A percentile compares a stretch with the other conserved stretches of the same genome.
Conservation (phyloP, 2,329 filamentous ascomycete species). For the Macrophomina phaseolina region DNA sequence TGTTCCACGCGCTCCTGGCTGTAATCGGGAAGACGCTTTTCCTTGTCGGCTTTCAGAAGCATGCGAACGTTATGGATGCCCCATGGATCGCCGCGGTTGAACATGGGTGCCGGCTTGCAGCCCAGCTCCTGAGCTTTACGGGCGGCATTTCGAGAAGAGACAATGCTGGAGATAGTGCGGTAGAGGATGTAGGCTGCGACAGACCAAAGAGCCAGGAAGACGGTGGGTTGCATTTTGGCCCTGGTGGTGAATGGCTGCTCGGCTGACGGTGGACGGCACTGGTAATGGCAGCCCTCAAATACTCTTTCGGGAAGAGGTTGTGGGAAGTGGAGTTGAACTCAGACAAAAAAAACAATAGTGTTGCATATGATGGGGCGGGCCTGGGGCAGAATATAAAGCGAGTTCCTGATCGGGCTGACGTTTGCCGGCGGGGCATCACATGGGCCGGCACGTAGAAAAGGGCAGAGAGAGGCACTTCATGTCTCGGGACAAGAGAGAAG, state of each 20-base stretch:
- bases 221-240: constrained; percentile 36
- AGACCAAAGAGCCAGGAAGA: constrained; percentile 36
- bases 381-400: background rate
- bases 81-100: constrained; percentile 58
- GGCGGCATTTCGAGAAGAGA: constrained; percentile 40
- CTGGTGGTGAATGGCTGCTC: background rate
- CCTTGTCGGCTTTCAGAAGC: constrained; percentile 47
- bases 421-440: background rate
- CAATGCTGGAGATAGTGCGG: constrained; percentile 42
- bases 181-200: constrained; percentile 44
- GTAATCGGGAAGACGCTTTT: constrained; percentile 41
- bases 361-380: background rate
- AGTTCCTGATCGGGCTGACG: background rate
- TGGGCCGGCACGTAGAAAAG: too few relatives aligned
- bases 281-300: background rate
- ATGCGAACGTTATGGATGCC: constrained; percentile 57
- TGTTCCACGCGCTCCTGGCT: constrained; percentile 34
- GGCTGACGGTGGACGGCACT: background rate
- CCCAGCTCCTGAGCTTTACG: constrained; percentile 47
- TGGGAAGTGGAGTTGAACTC: too few relatives aligned
- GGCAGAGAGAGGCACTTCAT: too few relatives aligned
- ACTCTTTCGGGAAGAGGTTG: too few relatives aligned
- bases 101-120: constrained; percentile 52
- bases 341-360: too few relatives aligned
- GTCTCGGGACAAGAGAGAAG: too few relatives aligned